Base-by-base conservation (phyloP, 306 rosid genomes). In the Malus orientalis region DNA sequence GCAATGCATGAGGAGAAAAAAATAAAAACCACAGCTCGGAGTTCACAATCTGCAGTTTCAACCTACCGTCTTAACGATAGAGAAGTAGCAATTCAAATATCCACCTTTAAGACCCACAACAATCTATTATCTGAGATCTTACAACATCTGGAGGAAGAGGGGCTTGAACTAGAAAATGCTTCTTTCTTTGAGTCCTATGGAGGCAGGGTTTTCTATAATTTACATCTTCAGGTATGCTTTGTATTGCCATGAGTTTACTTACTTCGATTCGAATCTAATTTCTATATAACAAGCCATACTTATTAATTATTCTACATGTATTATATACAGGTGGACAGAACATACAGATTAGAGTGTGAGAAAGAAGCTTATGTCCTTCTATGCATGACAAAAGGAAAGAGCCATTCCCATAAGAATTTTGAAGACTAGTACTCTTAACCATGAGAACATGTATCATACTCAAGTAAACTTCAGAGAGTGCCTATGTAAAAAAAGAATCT, bases 171-270 rank as follows among this genome's bases (percentile, higher is more conserved):
- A 22, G 81, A 87, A 7, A 76, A 91, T 82, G 89, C 88, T 83
- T 89, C 93, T 81, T 85, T 91, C 29, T 88, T 87, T 45, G 76
- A 88, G 73, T 83, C 93, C 9, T 81, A 78, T 77, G 87, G 74
- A 71, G 93, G 85, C 11, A 89, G 79, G 76, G 29, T 79, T 53
- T 87, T 93, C 88, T 81, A 82, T 55, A 79, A 71, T 76, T 45
- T 91, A 73, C 95, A 91, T 78, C 79, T 89, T 22, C 82, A 82
- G 79, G 97, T 88, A 76, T 4, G 40, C 38, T 67, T 9, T 59
- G 14, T 22, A 22, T 5, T 11, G 27, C 16, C 3, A 54, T 4
- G 4, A 11, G 4, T 32, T 7, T 33, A 5, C 11, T 3, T 33
- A 3, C 2, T 20, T 67, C 1, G 12, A 10, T 20, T 67, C 36